Base-by-base conservation (phyloP, 208 protist species). In the Leishmania tropica region DNA sequence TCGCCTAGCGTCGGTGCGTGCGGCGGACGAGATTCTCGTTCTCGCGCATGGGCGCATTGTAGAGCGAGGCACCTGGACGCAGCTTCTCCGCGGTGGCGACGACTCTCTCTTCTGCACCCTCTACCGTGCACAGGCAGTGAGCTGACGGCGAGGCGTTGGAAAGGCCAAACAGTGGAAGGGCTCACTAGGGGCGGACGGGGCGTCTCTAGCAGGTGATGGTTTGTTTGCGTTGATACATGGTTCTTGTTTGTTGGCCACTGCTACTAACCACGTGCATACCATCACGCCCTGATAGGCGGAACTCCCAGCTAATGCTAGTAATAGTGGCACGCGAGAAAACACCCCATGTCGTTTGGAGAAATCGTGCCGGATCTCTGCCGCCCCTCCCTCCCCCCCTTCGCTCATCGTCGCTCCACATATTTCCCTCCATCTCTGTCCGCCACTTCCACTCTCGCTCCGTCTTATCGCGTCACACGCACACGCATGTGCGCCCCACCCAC, bases 11-110 rank as follows among this genome's bases (percentile, higher is more conserved):
- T 94, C 91, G 24, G 37, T 95, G 45, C 83, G 83, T 28, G 28
- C 65, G 5, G 88, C 89, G 4, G 88, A 93, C 78, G 75, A 86
- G 51, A 94, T 96, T 75, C 21, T 95, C 78, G 91, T 96, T 10
- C 82, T 96, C 11, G 86, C 82, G 35, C 64, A 90, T 67, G 93
- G 93, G 15, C 75, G 64, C 31, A 67, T 96, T 42, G 90, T 80
- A 40, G 84, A 96, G 84, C 79, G 86, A 13, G 93, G 93, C 15
- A 89, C 80, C 4, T 96, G 93, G 91, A 28, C 81, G n/a, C 47
- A 88, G 60, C 86, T 96, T 2, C 72, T 81, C 48, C 48, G 31
- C n/a, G 31, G 53, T 21, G 62, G 24, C 19, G 40, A 83, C 8
- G 48, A 75, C 76, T 70, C 74, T 17, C 47, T 78, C 21, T 92